Evolutionary conservation across 1,139 yeast species (phyloP), one percentile per base, ranked within the genome.

Genomic region (Saccharomyces hybrid): DNA sequence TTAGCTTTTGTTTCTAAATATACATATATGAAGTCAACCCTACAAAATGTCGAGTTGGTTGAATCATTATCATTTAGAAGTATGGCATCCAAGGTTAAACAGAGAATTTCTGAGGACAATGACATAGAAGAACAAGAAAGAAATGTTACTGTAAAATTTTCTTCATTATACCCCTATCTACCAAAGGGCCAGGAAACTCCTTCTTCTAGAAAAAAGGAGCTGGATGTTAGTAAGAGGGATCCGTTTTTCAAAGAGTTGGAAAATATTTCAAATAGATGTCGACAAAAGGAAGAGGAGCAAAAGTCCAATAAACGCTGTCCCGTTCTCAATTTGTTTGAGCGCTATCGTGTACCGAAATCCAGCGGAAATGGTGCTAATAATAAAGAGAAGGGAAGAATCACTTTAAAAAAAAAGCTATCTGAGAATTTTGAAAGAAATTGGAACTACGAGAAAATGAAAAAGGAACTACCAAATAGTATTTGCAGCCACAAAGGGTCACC

Each of bases 1-100:
- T 73, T 93, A 54, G 98, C 98, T 20, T 93, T 90, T 70, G 88
- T 91, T 51, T 89, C 98, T 9, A 93, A 93, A 69, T 91, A 91
- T 67, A 86, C 97, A 1, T 79, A 83, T 57, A 75, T 91, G 67
- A 87, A 91, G 64, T 84, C 83, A 51, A 77, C 78, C 47, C 75
- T 93, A 54, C 95, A 90, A 61, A 80, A 80, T 53, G 84, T 96
- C 4, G 88, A 86, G 68, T 62, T 79, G 20, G 76, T 81, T 11
- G 82, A 83, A 3, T 58, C 68, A 1, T 55, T 74, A 13, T 74
- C 78, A 0, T 60, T 74, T 28, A 62, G 77, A 54, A 57, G 69
- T 0, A 59, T 69, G 47, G 48, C 65, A 50, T 62, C 58, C 32
- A 59, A 63, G 42, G 63, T 58, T 13, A 57, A 59, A 52, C 48